Conservation (phyloP, 1,139 yeast species). For the Saccharomyces hybrid region DNA sequence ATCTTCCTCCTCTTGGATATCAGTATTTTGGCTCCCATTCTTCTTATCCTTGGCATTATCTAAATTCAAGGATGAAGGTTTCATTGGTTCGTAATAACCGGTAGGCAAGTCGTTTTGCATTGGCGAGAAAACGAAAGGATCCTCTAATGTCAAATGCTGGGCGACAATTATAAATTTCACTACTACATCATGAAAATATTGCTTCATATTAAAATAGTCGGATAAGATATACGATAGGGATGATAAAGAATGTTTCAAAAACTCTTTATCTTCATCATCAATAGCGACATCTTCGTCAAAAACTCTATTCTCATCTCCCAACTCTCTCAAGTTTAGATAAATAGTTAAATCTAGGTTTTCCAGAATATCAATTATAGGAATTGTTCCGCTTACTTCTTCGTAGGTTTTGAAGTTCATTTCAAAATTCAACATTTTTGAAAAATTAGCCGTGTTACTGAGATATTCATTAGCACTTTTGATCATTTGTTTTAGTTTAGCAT, state of each 20-base stretch:
- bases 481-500: neutral
- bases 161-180: conserved; percentile 55
- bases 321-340: conserved; percentile 22
- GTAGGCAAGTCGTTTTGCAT: conserved; percentile 40
- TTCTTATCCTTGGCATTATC: neutral
- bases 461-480: neutral
- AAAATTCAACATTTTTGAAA: neutral
- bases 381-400: conserved; percentile 27
- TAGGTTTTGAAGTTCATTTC: conserved; percentile 17
- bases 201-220: conserved; percentile 68
- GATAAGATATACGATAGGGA: conserved; percentile 37
- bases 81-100: conserved; percentile 34
- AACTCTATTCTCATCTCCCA: conserved; percentile 7
- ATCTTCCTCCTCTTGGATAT: neutral
- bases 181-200: conserved; percentile 55
- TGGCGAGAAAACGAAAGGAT: conserved; percentile 61
- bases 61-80: neutral
- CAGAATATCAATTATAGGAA: conserved; percentile 22
- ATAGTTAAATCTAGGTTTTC: conserved; percentile 29
- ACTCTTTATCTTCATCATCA: conserved; percentile 21
- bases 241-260: conserved; percentile 20
- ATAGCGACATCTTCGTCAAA: neutral
- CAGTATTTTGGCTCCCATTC: neutral
- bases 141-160: conserved; percentile 62
- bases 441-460: neutral